phyloP scores from a whole-genome alignment of 441 rosid genomes.

The Gossypium lobatum region DNA sequence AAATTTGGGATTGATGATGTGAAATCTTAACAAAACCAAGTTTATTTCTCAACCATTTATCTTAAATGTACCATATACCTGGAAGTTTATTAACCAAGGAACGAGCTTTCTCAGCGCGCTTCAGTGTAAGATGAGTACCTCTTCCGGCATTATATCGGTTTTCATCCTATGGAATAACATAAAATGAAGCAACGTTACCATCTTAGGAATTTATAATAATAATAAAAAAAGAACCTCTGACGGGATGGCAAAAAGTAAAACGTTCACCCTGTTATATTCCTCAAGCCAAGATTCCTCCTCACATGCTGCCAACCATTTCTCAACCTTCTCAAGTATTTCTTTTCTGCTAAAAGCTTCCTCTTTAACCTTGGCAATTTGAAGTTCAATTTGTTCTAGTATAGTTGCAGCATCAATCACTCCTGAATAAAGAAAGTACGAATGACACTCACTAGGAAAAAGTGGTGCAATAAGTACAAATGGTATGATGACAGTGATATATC shows the following conservation, averaged over 20 bases:
- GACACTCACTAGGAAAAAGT: not conserved
- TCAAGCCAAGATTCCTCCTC: constrained; percentile 98
- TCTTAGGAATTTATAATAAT: not conserved
- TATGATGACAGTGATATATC: not conserved
- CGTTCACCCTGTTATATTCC: constrained; percentile 83
- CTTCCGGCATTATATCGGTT: constrained; percentile 92
- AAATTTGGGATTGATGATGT: not conserved
- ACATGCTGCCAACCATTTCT: constrained; percentile 90
- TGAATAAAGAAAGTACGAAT: constrained; percentile 12
- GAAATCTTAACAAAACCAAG: not conserved
- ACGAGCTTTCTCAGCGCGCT: constrained; percentile 98
- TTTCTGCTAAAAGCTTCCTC: constrained; percentile 90
- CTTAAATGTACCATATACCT: constrained; percentile 32
- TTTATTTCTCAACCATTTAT: constrained; percentile 5
- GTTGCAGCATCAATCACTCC: constrained; percentile 53
- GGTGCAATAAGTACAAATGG: not conserved
- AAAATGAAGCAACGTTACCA: constrained; percentile 17
- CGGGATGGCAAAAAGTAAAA: not conserved
- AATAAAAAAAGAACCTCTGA: not conserved
- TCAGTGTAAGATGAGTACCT: constrained; percentile 94
- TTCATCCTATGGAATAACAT: constrained; percentile 53
- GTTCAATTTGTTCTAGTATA: constrained; percentile 75
- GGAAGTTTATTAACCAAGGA: constrained; percentile 83
- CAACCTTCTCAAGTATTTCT: constrained; percentile 85
- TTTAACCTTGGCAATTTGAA: constrained; percentile 69